phyloP scores from a whole-genome alignment of 257 asterid genomes.

The Henckelia pumila region DNA sequence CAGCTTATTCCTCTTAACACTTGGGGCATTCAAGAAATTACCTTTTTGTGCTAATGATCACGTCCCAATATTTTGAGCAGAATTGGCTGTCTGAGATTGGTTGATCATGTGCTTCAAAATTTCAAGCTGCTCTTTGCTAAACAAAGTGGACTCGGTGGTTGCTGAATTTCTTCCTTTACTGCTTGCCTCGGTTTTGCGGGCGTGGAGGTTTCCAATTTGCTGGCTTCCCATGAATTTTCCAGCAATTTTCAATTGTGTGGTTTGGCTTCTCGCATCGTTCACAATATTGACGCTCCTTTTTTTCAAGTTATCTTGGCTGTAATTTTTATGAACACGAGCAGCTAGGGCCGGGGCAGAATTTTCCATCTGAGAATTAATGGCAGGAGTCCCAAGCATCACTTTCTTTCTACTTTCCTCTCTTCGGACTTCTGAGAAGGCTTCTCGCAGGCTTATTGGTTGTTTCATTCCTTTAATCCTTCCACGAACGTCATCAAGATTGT shows the following conservation, averaged over 20 bases:
- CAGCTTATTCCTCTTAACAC: neutral
- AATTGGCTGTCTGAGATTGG: too few species aligned
- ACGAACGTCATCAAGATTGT: too few species aligned
- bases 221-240: neutral
- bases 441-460: too few species aligned
- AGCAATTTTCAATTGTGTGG: neutral
- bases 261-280: neutral
- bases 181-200: neutral
- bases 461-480: too few species aligned
- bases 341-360: neutral
- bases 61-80: neutral
- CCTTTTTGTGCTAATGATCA: neutral
- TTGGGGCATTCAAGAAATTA: neutral
- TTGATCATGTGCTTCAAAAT: too few species aligned
- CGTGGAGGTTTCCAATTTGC: neutral
- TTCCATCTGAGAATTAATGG: neutral
- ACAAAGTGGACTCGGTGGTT: too few species aligned
- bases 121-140: neutral
- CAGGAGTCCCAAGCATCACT: too few species aligned
- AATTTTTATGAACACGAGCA: neutral
- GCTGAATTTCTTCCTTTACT: neutral
- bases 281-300: neutral
- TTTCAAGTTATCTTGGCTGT: neutral
- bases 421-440: too few species aligned
- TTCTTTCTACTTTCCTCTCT: too few species aligned